Percentiles rank a stretch among this genome's conserved stretches.
These are phyloP conservation scores for Suillus alpinus DNA, from an alignment of 768 basidiomycete genomes.

Conservation along the genomic window DNA sequence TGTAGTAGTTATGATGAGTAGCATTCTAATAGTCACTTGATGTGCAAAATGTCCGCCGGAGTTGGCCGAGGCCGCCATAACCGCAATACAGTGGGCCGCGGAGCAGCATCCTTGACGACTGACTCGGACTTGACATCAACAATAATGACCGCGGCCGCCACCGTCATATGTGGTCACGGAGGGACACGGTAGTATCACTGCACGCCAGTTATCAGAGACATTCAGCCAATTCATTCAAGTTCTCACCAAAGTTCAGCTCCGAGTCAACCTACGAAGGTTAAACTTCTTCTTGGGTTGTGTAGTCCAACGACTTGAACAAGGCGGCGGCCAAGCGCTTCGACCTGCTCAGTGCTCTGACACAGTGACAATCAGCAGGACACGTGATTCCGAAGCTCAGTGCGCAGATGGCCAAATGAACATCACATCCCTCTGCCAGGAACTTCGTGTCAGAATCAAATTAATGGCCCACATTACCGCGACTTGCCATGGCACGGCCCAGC, in stretches of 20 bases:
- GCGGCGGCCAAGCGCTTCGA: too few relatives aligned
- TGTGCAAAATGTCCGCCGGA: background rate
- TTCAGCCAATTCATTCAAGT: background rate
- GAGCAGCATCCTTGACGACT: background rate
- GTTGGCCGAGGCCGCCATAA: background rate
- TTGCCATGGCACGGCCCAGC: background rate
- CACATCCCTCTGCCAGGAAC: too few relatives aligned
- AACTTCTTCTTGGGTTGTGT: background rate
- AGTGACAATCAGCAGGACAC: background rate
- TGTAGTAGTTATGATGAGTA: background rate
- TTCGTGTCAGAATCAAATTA: too few relatives aligned
- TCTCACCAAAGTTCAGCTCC: background rate
- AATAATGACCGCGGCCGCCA: background rate
- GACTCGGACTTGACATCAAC: background rate
- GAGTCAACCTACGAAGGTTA: background rate
- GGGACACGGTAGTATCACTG: background rate
- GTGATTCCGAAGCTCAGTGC: background rate
- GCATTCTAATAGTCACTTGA: background rate
- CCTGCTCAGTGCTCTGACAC: too few relatives aligned
- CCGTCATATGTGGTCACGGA: too few relatives aligned
- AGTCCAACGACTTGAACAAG: background rate
- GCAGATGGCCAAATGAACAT: too few relatives aligned
- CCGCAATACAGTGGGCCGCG: background rate
- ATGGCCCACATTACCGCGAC: too few relatives aligned
- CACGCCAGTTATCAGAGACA: background rate